Conservation (phyloP, 129 eudicot genomes). For the Helianthus annuus region HanXRQr2.0-SUNRISE NC_035435.2:129887464-129887963, state of each 20-base stretch:
- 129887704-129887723: constrained; percentile 75
- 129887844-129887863: constrained; percentile 57
- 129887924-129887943: constrained; percentile 58
- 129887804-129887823: constrained; percentile 92
- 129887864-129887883: constrained; percentile 57
- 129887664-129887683: constrained; percentile 52
- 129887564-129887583: constrained; percentile 49
- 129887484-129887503: constrained; percentile 69
- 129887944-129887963: constrained; percentile 67
- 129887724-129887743: constrained; percentile 80
- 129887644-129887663: constrained; percentile 32
- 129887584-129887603: constrained; percentile 32
- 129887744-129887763: constrained; percentile 75
- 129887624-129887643: neutral
- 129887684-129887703: constrained; percentile 61
- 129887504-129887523: constrained; percentile 66
- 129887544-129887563: constrained; percentile 85
- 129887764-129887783: constrained; percentile 50
- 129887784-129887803: constrained; percentile 75
- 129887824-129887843: constrained; percentile 74
- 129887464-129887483: constrained; percentile 42
- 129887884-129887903: constrained; percentile 69
- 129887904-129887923: constrained; percentile 47
- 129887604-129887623: neutral
- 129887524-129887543: constrained; percentile 68